Evolutionary conservation across 2,329 filamentous ascomycete genomes (phyloP).

Genomic region (Diaporthe batatas): DNA sequence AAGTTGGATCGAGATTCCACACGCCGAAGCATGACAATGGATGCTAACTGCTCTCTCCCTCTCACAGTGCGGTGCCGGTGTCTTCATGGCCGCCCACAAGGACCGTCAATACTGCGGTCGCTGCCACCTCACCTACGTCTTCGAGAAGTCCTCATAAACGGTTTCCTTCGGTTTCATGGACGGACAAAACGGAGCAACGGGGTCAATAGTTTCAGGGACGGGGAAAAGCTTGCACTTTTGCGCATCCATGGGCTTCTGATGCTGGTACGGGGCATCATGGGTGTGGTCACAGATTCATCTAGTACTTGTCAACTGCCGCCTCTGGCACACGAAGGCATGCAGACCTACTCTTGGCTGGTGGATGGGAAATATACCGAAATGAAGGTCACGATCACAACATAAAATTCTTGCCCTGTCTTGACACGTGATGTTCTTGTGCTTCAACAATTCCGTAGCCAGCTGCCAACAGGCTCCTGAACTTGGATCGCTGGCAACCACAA

Average conservation of each 20-base stretch:
- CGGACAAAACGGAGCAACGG: conserved; percentile 41
- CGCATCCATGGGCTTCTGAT: conserved; percentile 31
- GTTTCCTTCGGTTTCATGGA: conserved; percentile 40
- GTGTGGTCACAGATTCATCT: conserved; percentile 36
- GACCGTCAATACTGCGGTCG: conserved; percentile 97
- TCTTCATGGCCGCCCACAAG: conserved; percentile 99
- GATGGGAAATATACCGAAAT: conserved; percentile 34
- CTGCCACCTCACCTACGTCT: conserved; percentile 81
- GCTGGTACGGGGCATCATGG: conserved; percentile 14
- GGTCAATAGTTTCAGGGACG: conserved; percentile 36
- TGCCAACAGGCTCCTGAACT: neutral
- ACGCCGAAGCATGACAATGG: fast-evolving
- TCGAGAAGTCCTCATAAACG: conserved; percentile 72
- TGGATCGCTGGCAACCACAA: neutral
- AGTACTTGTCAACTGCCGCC: conserved; percentile 35
- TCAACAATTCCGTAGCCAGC: neutral
- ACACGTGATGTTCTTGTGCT: neutral
- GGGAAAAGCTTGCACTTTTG: conserved; percentile 38
- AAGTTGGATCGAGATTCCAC: conserved; percentile 53
- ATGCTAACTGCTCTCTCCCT: conserved; percentile 51
- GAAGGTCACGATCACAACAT: conserved; percentile 38
- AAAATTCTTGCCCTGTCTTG: neutral
- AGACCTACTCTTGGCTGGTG: conserved; percentile 29
- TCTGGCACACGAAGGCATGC: neutral
- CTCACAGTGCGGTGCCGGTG: conserved; percentile 93